A percentile compares a stretch with the other conserved stretches of the same genome.
These are phyloP conservation scores for Phytophthora rubi DNA, from an alignment of 352 stramenopile species.

Conservation along the genomic window DNA sequence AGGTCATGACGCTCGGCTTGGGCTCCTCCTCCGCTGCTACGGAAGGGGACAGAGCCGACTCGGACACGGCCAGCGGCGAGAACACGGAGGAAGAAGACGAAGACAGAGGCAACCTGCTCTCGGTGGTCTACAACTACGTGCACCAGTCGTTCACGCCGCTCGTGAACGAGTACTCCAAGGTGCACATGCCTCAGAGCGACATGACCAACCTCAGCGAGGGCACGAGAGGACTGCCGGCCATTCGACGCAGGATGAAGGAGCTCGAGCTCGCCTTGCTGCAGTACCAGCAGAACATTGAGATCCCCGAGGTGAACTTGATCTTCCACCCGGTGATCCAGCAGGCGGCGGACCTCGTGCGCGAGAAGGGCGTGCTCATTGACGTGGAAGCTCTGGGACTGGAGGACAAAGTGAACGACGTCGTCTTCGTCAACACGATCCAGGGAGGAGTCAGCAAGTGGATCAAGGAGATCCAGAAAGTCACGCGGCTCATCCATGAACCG, in stretches of 20 bases:
- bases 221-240: conserved; percentile 77
- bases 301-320: conserved; percentile 91
- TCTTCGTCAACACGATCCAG: conserved; percentile 89
- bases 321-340: conserved; percentile 90
- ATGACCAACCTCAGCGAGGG: conserved; percentile 68
- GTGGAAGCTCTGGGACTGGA: conserved; percentile 82
- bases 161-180: conserved; percentile 87
- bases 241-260: conserved; percentile 93
- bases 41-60: conserved; percentile 28
- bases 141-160: conserved; percentile 89
- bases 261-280: conserved; percentile 94
- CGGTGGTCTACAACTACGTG: conserved; percentile 90
- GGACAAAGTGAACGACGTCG: conserved; percentile 84
- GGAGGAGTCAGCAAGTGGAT: conserved; percentile 94
- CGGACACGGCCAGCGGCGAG: conserved; percentile 47
- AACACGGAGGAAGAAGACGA: conserved; percentile 76
- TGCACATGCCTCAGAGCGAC: conserved; percentile 79
- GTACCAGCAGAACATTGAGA: conserved; percentile 96
- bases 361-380: conserved; percentile 81
- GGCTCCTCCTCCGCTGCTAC: conserved; percentile 42
- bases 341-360: conserved; percentile 73
- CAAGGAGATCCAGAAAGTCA: conserved; percentile 96
- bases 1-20: conserved; percentile 88
- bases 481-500: conserved; percentile 85
- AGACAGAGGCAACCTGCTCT: conserved; percentile 72